Base-by-base conservation (phyloP, 805 yeast genomes). In the Pichia deserticola region DNA sequence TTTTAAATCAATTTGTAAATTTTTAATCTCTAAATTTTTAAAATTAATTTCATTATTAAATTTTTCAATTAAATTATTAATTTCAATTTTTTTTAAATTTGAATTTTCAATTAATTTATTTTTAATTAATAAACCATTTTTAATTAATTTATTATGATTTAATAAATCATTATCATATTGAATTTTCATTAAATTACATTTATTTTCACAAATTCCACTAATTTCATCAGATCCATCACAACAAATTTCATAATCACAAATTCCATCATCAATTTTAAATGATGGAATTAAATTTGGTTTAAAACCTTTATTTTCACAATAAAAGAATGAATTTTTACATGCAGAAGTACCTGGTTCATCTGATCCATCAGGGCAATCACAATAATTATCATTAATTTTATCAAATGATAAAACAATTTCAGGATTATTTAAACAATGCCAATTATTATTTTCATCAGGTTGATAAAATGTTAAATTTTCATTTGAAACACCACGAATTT, bases 341-440 rank as follows among this genome's bases (percentile, higher is more conserved):
- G 97, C 97, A 38, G 84, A 71, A 0, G 98, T 92, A 0, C 97
- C 97, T 0, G 97, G 97, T 65, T 93, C 98, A 68, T 93, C 99
- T 5, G 90, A 81, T 0, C 98, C 98, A 68, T 93, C 99, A 0
- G 97, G 97, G 69, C 98, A 92, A 61, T 93, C 98, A 67, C 98
- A 92, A 61, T 76, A 84, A 58, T 89, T 85, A 65, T 93, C 97
- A 63, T 92, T 92, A 57, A 92, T 75, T 60, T 82, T 86, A 36
- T 70, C 70, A 46, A 72, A 71, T 39, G 82, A 72, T 20, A 92
- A 66, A 25, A 70, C 71, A 5, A 89, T 78, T n/a, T 78, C 75
- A 0, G 93, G 84, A 59, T 86, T 75, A 34, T 67, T 59, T 36
- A 92, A 64, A 69, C 98, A 92, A 6, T 71, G 66, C 88, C 93